These are phyloP conservation scores for Termitomyces sp. DNA, from an alignment of 768 basidiomycete genomes.

Conservation along the genomic window DNA sequence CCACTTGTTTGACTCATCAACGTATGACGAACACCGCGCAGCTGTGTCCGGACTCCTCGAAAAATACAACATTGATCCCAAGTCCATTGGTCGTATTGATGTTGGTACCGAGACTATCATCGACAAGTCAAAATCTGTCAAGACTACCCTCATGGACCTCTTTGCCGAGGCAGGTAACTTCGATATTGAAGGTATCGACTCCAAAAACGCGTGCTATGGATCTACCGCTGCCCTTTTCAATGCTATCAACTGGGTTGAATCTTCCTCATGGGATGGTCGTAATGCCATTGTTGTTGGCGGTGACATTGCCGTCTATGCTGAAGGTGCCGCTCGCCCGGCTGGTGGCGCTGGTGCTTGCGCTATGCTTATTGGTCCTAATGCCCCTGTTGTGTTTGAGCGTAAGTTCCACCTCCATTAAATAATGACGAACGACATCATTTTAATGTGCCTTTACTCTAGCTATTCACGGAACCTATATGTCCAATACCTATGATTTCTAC, in stretches of 20 bases:
- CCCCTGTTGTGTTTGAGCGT: conserved; percentile 94
- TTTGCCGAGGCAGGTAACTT: conserved; percentile 90
- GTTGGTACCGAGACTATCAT: conserved; percentile 99
- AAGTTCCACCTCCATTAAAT: conserved; percentile 29
- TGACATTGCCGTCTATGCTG: conserved; percentile 97
- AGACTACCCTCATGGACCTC: conserved; percentile 98
- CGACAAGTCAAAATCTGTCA: conserved; percentile 98
- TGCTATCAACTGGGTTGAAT: conserved; percentile 97
- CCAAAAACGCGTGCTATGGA: conserved; percentile 99
- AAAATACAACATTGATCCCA: conserved; percentile 95
- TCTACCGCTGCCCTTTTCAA: conserved; percentile 99
- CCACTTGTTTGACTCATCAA: neutral
- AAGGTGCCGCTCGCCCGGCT: conserved; percentile 90
- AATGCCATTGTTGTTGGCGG: conserved; percentile 96
- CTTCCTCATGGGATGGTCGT: conserved; percentile 93
- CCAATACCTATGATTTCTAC: conserved; percentile 98
- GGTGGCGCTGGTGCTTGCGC: conserved; percentile 97
- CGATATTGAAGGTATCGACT: conserved; percentile 98
- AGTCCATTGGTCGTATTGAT: conserved; percentile 94
- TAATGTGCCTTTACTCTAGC: conserved; percentile 42
- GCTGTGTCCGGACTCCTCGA: conserved; percentile 86
- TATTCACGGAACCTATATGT: conserved; percentile 94
- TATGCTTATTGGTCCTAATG: conserved; percentile 93
- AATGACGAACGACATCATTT: conserved; percentile 7
- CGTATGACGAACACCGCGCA: conserved; percentile 23